phyloP scores from a whole-genome alignment of 2,329 filamentous ascomycete genomes.

The Neonectria neomacrospora region DNA sequence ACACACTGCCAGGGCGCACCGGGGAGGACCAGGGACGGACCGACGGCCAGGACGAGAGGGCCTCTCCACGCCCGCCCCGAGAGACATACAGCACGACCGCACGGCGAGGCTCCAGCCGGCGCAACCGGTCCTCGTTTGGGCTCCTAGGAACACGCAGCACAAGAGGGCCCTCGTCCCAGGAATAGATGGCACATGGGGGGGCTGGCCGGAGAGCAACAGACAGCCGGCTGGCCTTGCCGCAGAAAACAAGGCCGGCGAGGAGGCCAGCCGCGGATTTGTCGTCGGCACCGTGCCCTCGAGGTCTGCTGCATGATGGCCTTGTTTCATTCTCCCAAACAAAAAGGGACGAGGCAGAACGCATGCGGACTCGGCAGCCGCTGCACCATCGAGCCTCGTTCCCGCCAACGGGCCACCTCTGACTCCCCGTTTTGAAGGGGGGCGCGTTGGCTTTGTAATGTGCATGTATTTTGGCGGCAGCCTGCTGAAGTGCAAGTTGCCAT shows the following conservation, averaged over 20 bases:
- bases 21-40: neutral
- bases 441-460: constrained; percentile 1
- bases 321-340: constrained; percentile 4
- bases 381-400: constrained; percentile 7
- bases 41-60: constrained; percentile 12
- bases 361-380: constrained; percentile 24
- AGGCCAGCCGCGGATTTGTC: neutral
- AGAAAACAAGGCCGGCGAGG: neutral
- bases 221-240: constrained; percentile 21
- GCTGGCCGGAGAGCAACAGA: constrained; percentile 2
- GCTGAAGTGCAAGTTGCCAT: constrained; percentile 9
- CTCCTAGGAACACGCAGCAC: neutral
- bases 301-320: constrained; percentile 2
- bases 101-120: neutral
- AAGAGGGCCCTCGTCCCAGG: constrained; percentile 5
- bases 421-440: constrained; percentile 11
- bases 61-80: neutral
- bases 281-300: neutral
- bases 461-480: constrained; percentile 1
- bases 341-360: constrained; percentile 9
- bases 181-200: neutral
- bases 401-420: constrained; percentile 1
- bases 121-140: constrained; percentile 7
- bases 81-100: neutral
- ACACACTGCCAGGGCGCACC: constrained; percentile 21